Evolutionary conservation across 805 yeast species (phyloP).

Genomic region (Saccharomycopsis olivae): DNA sequence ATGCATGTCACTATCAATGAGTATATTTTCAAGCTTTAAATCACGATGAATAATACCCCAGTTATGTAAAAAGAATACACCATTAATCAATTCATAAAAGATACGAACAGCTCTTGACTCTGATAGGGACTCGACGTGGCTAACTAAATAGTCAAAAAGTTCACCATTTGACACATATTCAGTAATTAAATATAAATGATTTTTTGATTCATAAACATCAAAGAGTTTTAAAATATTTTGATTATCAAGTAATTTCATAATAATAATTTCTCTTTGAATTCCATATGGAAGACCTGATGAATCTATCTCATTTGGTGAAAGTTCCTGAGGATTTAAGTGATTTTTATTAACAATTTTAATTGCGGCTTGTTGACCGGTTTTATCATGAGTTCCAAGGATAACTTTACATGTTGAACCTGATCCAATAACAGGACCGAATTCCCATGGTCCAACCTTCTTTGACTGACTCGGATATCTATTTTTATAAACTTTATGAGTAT

Average conservation of each 20-base stretch:
- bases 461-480: constrained; percentile 31
- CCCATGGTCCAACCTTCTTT: constrained; percentile 69
- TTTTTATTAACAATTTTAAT: constrained; percentile 73
- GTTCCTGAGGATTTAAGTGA: constrained; percentile 29
- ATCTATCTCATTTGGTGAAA: constrained; percentile 28
- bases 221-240: constrained; percentile 87
- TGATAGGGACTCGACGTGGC: constrained; percentile 52
- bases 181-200: constrained; percentile 68
- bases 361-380: constrained; percentile 69
- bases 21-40: constrained; percentile 69
- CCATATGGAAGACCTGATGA: constrained; percentile 81
- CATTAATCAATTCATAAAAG: constrained; percentile 67
- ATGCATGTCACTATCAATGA: constrained; percentile 52
- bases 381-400: constrained; percentile 56
- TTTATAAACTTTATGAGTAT: constrained; percentile 26
- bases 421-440: constrained; percentile 67
- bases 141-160: constrained; percentile 62
- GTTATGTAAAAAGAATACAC: constrained; percentile 74
- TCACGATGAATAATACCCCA: constrained; percentile 77
- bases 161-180: constrained; percentile 90
- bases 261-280: constrained; percentile 92
- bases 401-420: constrained; percentile 80
- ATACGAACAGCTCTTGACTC: constrained; percentile 69
- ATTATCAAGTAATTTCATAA: constrained; percentile 91
- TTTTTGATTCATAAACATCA: constrained; percentile 97